Evolutionary conservation across 306 rosid genomes (phyloP).

Genomic region (Begonia loranthoides): DNA sequence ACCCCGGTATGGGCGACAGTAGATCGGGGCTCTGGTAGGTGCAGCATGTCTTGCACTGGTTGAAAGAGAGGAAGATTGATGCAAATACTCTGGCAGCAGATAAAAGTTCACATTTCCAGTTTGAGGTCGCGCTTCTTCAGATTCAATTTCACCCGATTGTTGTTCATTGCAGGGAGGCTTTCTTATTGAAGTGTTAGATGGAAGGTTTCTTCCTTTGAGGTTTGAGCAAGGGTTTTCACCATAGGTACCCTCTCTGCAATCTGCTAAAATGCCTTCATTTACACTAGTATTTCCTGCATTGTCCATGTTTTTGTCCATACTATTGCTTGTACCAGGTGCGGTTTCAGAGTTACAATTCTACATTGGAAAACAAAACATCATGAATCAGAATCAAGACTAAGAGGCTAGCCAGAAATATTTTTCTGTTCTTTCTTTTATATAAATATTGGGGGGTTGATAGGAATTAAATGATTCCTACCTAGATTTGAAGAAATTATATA

Average conservation of each 20-base stretch:
- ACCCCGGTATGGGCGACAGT: constrained; percentile 41
- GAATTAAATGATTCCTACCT: no score
- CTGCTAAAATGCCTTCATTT: constrained; percentile 78
- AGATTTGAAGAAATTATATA: no score
- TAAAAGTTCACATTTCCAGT: constrained; percentile 22
- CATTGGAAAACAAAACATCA: constrained; percentile 6
- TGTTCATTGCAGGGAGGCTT: constrained; percentile 21
- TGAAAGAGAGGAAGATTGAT: constrained; percentile 28
- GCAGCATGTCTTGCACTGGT: constrained; percentile 24
- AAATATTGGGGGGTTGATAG: no score
- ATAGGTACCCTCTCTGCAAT: constrained; percentile 62
- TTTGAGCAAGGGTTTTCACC: constrained; percentile 20
- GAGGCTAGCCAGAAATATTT: background rate
- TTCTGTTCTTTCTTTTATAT: no score
- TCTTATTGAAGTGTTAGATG: constrained; percentile 17
- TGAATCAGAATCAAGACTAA: background rate
- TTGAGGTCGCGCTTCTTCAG: constrained; percentile 31
- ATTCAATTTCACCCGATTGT: constrained; percentile 15
- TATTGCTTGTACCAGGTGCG: constrained; percentile 21
- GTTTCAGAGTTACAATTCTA: constrained; percentile 50
- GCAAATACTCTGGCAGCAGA: constrained; percentile 27
- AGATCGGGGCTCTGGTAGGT: constrained; percentile 27
- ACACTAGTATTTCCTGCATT: constrained; percentile 47
- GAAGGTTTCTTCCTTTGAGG: constrained; percentile 32
- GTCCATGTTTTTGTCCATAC: constrained; percentile 31